A percentile compares a stretch with the other conserved stretches of the same genome.
Conservation (phyloP, 2,329 filamentous ascomycete genomes). For the Alternaria incomplexa region DNA sequence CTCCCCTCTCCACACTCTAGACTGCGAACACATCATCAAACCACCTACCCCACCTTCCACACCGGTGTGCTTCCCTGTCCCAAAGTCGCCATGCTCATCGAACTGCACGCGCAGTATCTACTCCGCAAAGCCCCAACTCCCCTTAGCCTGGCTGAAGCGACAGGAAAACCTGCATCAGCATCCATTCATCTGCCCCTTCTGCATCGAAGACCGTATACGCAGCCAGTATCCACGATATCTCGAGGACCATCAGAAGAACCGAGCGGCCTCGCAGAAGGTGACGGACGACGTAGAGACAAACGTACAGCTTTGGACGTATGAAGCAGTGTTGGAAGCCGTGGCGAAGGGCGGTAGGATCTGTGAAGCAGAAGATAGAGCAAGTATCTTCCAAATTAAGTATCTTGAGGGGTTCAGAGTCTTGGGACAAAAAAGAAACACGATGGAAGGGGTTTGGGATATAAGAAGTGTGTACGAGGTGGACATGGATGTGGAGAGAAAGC, state of each 20-base stretch:
- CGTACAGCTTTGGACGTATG: background rate
- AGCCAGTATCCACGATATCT: background rate
- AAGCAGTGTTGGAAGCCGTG: background rate
- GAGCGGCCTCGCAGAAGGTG: no score
- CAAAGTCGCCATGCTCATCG: background rate
- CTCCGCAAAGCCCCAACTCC: background rate
- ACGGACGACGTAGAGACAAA: background rate
- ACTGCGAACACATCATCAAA: background rate
- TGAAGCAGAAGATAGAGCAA: background rate
- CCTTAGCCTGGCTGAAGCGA: background rate
- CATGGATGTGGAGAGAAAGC: background rate
- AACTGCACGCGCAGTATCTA: background rate
- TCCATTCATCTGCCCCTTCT: background rate
- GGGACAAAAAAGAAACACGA: background rate
- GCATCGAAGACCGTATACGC: background rate
- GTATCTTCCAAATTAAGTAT: background rate
- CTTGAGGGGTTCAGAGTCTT: background rate
- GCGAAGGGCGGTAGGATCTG: background rate
- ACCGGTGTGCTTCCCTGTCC: background rate
- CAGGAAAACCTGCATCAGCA: background rate
- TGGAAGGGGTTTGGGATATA: rapidly evolving
- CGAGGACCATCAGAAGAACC: no score
- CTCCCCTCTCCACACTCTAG: background rate
- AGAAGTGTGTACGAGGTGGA: no score
- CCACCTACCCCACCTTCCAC: background rate